These are phyloP conservation scores for Cladophialophora immunda DNA, from an alignment of 2,329 filamentous ascomycete genomes.

Conservation along the genomic window DNA sequence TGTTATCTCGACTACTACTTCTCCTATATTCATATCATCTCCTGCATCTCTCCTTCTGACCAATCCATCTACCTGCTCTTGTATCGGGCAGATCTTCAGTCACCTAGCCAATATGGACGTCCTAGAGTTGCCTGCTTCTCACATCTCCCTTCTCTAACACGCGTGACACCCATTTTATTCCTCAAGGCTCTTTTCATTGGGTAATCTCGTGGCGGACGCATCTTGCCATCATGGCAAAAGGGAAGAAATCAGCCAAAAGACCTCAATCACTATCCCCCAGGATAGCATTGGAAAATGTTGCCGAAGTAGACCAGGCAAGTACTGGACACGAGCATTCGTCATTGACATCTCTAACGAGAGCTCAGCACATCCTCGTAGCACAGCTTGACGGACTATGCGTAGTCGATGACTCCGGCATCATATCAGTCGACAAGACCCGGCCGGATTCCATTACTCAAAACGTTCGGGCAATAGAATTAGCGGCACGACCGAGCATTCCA, in stretches of 20 bases:
- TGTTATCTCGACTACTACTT: neutral
- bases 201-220: neutral
- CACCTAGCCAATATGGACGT: conserved; percentile 15
- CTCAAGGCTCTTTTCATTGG: neutral
- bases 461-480: too few species aligned
- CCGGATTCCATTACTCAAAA: neutral
- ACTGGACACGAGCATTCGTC: neutral
- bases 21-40: neutral
- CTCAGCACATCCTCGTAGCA: neutral
- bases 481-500: neutral
- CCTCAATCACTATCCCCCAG: neutral
- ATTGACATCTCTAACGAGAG: neutral
- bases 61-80: neutral
- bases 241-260: neutral
- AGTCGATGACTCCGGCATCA: neutral
- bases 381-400: neutral
- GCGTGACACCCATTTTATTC: neutral
- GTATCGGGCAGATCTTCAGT: neutral
- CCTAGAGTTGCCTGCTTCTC: conserved; percentile 19
- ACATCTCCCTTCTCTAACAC: conserved; percentile 26
- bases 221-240: neutral
- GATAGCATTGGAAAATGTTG: neutral
- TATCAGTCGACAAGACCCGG: neutral
- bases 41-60: neutral
- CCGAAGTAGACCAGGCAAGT: neutral